Percentiles rank a stretch among this genome's conserved stretches.
Conservation (phyloP, 169 alveolate species). For the Pseudocohnilembus persalinus region DNA sequence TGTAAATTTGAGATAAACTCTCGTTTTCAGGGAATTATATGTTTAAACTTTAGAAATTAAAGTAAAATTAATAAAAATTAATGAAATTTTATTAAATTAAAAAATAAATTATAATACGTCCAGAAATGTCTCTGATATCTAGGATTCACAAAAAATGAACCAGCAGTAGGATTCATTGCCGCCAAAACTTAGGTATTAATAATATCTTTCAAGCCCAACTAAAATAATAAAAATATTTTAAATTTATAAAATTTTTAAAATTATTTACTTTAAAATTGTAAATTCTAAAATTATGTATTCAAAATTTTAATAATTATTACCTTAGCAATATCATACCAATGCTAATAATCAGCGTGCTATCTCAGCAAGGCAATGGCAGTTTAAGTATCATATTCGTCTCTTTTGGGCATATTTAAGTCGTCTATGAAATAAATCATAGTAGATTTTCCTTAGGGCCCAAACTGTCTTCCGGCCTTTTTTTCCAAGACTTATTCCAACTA, state of each 20-base stretch:
- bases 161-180: slow-evolving; percentile 91
- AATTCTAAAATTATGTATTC: not conserved
- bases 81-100: too few species aligned
- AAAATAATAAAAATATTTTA: too few species aligned
- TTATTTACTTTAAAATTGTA: not conserved
- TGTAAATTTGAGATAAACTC: slow-evolving; percentile 90
- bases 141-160: slow-evolving; percentile 92
- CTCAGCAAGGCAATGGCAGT: slow-evolving; percentile 93
- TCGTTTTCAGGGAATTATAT: slow-evolving; percentile 93
- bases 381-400: slow-evolving; percentile 95
- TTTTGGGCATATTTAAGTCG: slow-evolving; percentile 95
- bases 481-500: slow-evolving; percentile 89
- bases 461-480: slow-evolving; percentile 94
- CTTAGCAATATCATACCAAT: slow-evolving; percentile 91
- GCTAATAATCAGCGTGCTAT: slow-evolving; percentile 93
- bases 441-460: slow-evolving; percentile 94
- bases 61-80: too few species aligned
- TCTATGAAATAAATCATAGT: slow-evolving; percentile 94
- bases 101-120: slow-evolving; percentile 41
- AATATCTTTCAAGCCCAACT: slow-evolving; percentile 89
- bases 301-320: not conserved
- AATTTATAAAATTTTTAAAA: too few species aligned
- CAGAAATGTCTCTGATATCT: slow-evolving; percentile 95
- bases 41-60: slow-evolving; percentile 71
- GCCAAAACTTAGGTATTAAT: slow-evolving; percentile 91